Conservation (phyloP, 176 grass and related monocot genomes). For the Cenchrus purpureus region DNA sequence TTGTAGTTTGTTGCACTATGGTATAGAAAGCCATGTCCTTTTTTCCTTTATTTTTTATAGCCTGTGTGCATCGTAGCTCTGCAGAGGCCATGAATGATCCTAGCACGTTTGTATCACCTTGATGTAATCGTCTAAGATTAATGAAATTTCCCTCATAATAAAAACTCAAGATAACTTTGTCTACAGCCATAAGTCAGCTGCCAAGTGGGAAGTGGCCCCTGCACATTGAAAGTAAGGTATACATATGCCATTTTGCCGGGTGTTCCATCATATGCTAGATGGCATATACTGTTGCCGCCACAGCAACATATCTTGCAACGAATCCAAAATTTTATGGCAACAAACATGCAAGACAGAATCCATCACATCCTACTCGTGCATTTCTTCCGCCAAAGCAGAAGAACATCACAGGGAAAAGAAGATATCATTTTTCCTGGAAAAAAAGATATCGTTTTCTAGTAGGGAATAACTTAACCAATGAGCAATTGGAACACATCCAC, state of each 20-base stretch:
- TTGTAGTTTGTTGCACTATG: no score
- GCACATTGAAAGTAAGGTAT: neutral
- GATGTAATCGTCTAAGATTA: no score
- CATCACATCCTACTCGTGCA: neutral
- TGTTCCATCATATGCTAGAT: neutral
- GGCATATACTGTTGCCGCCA: neutral
- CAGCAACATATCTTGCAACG: neutral
- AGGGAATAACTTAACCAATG: conserved; percentile 39
- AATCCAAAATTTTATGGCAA: neutral
- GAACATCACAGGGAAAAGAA: neutral
- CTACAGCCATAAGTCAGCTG: neutral
- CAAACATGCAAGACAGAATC: neutral
- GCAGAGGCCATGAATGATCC: no score
- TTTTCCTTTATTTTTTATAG: no score
- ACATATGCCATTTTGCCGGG: neutral
- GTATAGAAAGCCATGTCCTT: no score
- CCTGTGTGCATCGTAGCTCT: no score
- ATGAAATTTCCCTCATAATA: neutral
- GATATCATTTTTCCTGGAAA: neutral
- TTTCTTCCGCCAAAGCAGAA: neutral
- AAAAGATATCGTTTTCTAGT: neutral
- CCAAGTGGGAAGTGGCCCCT: neutral
- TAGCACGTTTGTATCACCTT: no score
- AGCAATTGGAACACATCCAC: neutral
- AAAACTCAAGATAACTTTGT: neutral